Percentiles rank a stretch among this genome's conserved stretches.
Evolutionary conservation across 306 rosid genomes (phyloP).

Genomic region (Potentilla sterilis): DNA sequence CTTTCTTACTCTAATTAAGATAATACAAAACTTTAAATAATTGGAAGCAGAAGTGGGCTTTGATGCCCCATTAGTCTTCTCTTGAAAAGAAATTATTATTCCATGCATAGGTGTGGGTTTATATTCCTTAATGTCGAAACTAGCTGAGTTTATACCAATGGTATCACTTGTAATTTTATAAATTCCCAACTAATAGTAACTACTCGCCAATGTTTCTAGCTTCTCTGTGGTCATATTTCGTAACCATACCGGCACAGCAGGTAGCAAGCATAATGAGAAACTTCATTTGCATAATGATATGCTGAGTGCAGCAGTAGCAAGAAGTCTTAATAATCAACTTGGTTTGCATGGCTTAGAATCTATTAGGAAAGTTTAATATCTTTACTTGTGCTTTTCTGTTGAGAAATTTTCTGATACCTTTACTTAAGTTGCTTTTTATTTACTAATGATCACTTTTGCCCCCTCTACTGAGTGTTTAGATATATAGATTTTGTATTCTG

Average conservation of each 20-base stretch:
- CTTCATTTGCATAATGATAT: not conserved
- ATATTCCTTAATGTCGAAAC: not conserved
- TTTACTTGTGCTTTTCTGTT: not conserved
- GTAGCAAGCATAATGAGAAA: not conserved
- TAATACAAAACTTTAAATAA: conserved; percentile 6
- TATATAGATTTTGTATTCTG: not conserved
- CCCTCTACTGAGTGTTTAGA: not conserved
- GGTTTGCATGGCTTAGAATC: not conserved
- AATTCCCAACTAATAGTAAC: not conserved
- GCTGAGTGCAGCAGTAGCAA: not conserved
- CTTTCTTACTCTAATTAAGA: not conserved
- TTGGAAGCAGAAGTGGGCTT: conserved; percentile 17
- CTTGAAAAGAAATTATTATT: conserved; percentile 4
- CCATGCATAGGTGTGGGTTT: not conserved
- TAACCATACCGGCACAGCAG: not conserved
- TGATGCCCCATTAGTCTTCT: conserved; percentile 5
- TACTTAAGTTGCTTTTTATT: not conserved
- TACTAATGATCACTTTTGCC: not conserved
- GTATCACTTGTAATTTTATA: not conserved
- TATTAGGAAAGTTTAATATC: not conserved
- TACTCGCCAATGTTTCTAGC: not conserved
- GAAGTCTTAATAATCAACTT: not conserved
- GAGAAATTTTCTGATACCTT: not conserved
- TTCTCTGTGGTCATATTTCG: not conserved
- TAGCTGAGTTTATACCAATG: not conserved